Conservation (phyloP, 441 rosid genomes). For the Gossypium aridum region DNA sequence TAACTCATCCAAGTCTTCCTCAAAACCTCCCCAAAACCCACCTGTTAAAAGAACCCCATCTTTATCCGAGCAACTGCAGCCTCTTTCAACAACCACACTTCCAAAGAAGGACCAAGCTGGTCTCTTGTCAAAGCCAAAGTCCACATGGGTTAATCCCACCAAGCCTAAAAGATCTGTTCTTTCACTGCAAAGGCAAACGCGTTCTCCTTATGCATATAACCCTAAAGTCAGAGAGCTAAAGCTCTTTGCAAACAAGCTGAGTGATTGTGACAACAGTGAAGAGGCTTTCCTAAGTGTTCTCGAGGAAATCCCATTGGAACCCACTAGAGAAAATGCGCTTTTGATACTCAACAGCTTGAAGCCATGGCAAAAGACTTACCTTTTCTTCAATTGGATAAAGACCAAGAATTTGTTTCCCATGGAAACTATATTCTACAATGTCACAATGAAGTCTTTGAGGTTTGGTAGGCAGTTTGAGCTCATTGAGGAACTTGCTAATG, state of each 20-base stretch:
- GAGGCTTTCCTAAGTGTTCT: slow-evolving; percentile 39
- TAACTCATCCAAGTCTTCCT: slow-evolving; percentile 25
- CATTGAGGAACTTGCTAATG: slow-evolving; percentile 70
- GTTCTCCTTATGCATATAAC: slow-evolving; percentile 53
- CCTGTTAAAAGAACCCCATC: slow-evolving; percentile 43
- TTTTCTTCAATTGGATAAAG: slow-evolving; percentile 74
- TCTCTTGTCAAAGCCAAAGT: slow-evolving; percentile 65
- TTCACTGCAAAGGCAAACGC: slow-evolving; percentile 75
- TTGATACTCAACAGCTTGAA: slow-evolving; percentile 60
- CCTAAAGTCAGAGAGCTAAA: slow-evolving; percentile 66
- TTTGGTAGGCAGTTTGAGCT: slow-evolving; percentile 81
- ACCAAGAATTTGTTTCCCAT: slow-evolving; percentile 60
- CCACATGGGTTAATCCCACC: slow-evolving; percentile 85
- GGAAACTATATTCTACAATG: slow-evolving; percentile 78
- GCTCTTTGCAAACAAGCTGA: slow-evolving; percentile 61
- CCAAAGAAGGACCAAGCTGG: slow-evolving; percentile 25
- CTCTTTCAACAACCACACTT: slow-evolving; percentile 63
- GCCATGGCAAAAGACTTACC: slow-evolving; percentile 58
- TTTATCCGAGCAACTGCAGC: slow-evolving; percentile 79
- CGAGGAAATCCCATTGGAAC: slow-evolving; percentile 52
- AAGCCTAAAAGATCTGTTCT: slow-evolving; percentile 81
- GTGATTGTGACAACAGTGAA: slow-evolving; percentile 40
- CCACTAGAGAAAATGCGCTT: slow-evolving; percentile 56
- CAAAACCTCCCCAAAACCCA: slow-evolving; percentile 31
- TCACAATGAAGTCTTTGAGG: slow-evolving; percentile 80